Conservation (phyloP, 306 rosid species). For the Inga leiocalycina region DNA sequence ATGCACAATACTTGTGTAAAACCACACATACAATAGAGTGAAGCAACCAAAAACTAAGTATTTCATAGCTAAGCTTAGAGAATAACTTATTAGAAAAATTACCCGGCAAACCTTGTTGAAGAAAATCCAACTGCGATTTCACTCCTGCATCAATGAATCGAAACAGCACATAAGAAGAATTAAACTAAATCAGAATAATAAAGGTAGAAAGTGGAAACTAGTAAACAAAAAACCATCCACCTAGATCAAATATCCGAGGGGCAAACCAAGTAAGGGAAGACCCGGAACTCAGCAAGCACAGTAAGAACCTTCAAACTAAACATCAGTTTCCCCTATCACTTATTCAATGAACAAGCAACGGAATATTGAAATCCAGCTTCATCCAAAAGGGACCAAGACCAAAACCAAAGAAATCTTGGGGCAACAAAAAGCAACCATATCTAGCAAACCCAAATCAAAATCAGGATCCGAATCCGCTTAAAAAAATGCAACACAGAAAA, state of each 20-base stretch:
- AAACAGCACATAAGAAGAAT: slow-evolving; percentile 10
- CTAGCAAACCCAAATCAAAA: no score
- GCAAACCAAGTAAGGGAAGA: slow-evolving; percentile 20
- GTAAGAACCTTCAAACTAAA: slow-evolving; percentile 27
- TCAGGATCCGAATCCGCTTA: slow-evolving; percentile 32
- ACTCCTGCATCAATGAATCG: slow-evolving; percentile 62
- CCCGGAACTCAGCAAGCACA: slow-evolving; percentile 6
- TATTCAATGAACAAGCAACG: slow-evolving; percentile 16
- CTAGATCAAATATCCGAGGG: slow-evolving; percentile 33
- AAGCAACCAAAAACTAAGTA: slow-evolving; percentile 21
- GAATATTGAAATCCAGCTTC: slow-evolving; percentile 33
- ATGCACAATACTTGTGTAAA: no score
- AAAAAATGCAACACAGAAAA: no score
- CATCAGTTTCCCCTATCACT: slow-evolving; percentile 11
- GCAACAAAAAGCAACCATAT: not conserved
- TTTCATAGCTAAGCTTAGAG: slow-evolving; percentile 12
- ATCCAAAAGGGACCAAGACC: slow-evolving; percentile 35
- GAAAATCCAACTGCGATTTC: slow-evolving; percentile 84
- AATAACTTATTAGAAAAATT: slow-evolving; percentile 28
- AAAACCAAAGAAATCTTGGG: slow-evolving; percentile 28
- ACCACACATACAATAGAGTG: no score
- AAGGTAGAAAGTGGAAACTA: slow-evolving; percentile 19
- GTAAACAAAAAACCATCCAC: not conserved
- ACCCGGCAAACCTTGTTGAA: slow-evolving; percentile 95
- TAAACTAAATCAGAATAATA: slow-evolving; percentile 18